Conservation (phyloP, 768 basidiomycete species). For the Cystobasidium ongulense region DNA sequence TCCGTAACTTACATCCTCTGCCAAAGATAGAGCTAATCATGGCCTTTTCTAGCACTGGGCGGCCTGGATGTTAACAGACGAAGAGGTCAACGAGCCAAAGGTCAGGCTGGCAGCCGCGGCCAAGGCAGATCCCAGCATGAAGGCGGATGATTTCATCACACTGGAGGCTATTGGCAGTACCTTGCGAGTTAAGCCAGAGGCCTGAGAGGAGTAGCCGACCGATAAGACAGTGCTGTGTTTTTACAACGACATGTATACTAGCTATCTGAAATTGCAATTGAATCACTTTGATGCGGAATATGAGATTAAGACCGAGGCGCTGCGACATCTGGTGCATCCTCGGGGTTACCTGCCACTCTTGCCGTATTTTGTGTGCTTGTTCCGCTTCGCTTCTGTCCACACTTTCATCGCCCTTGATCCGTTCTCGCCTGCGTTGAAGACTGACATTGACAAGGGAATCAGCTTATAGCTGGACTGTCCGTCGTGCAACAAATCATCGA, state of each 20-base stretch:
- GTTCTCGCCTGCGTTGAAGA: constrained; percentile 37
- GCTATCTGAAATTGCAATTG: no score
- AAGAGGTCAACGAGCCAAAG: constrained; percentile 8
- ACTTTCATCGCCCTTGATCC: constrained; percentile 38
- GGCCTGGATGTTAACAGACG: constrained; percentile 4
- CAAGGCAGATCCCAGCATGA: neutral
- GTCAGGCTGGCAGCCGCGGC: neutral
- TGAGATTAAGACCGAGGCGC: no score
- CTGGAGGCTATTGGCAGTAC: neutral
- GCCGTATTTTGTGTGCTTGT: neutral
- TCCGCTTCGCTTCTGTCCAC: constrained; percentile 37
- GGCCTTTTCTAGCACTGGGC: constrained; percentile 8
- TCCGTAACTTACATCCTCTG: no score
- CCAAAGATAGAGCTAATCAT: no score
- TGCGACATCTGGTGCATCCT: no score
- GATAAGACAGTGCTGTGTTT: neutral
- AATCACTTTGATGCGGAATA: no score
- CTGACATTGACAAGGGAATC: constrained; percentile 11
- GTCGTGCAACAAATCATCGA: neutral
- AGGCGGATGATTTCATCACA: constrained; percentile 3
- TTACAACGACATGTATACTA: no score
- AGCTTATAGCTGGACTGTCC: neutral
- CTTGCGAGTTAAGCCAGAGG: neutral
- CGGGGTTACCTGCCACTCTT: neutral
- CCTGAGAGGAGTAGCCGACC: neutral